Evolutionary conservation across 2,329 filamentous ascomycete species (phyloP).

Genomic region (Alternaria triticina): DNA sequence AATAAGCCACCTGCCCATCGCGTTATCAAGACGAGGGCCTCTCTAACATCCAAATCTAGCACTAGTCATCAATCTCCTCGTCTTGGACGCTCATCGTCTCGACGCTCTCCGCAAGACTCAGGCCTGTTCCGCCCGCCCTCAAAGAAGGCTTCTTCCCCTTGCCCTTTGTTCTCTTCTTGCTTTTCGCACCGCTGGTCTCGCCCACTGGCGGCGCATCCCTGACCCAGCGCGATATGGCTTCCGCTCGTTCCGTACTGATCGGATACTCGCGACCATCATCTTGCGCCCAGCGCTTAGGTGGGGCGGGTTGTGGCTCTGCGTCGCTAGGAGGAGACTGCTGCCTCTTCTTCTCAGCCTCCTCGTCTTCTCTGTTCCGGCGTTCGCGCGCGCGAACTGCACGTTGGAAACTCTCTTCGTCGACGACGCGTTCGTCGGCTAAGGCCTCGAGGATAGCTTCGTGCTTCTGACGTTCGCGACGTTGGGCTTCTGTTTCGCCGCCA

Average conservation of each 20-base stretch:
- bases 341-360: conserved; percentile 50
- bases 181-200: conserved; percentile 46
- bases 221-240: conserved; percentile 74
- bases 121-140: neutral
- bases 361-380: conserved; percentile 62
- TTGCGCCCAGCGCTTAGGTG: conserved; percentile 66
- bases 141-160: conserved; percentile 15
- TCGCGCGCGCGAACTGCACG: conserved; percentile 68
- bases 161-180: conserved; percentile 36
- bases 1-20: neutral
- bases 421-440: conserved; percentile 70
- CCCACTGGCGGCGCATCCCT: conserved; percentile 53
- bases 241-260: conserved; percentile 72
- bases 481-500: conserved; percentile 55
- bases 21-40: neutral
- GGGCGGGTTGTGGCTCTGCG: conserved; percentile 11
- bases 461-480: conserved; percentile 65
- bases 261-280: conserved; percentile 73
- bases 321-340: neutral
- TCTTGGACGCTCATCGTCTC: conserved; percentile 25
- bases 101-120: conserved; percentile 26
- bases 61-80: conserved; percentile 5
- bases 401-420: conserved; percentile 70
- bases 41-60: neutral
- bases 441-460: conserved; percentile 72